Evolutionary conservation across 139 green algal species (phyloP), one percentile per base, ranked within the genome.

Genomic region (Pycnococcus provasolii): DNA sequence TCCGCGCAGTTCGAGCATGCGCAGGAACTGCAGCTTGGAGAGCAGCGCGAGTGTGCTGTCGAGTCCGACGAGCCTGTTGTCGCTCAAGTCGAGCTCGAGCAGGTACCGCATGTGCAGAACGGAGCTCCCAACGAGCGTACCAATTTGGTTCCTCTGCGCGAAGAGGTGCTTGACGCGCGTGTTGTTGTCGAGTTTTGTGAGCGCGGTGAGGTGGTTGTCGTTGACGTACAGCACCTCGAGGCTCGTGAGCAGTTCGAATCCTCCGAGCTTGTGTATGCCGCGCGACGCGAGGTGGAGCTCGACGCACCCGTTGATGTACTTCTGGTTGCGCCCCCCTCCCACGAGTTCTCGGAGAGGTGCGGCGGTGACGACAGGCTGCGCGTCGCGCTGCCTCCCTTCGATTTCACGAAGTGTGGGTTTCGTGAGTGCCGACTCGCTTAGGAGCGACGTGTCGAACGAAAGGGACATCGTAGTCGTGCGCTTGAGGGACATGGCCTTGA

Each of bases 1-100:
- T 59, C 75, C 81, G 78, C 82, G 62, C 65, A 71, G 53, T 3
- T 45, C 42, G 40, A 71, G 53, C 26, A 53, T 64, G 13, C 55
- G 4, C 42, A 71, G 42, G 55, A 64, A 64, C 53, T 71, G 37
- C 43, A 71, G 55, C 40, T 15, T 7, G 6, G 41, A 11, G 3
- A 71, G 44, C 4, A 40, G 45, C 26, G 41, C 53, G 41, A 73
- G 58, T 11, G 68, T 41, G 4, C 55, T 62, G 46, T 68, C 58
- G 11, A 74, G 46, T 47, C 63, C 48, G n/a, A 9, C n/a, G 6
- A 67, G 45, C 4, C 3, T 41, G 58, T 67, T 67, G 67, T 67
- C 51, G 47, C 8, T 41, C n/a, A 68, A 13, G 47, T 74, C 60
- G 6, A 74, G 58, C 11, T 58, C 41, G 11, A 64, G 8, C n/a